Evolutionary conservation across 1,139 yeast genomes (phyloP).

Genomic region (Scheffersomyces segobiensis): DNA sequence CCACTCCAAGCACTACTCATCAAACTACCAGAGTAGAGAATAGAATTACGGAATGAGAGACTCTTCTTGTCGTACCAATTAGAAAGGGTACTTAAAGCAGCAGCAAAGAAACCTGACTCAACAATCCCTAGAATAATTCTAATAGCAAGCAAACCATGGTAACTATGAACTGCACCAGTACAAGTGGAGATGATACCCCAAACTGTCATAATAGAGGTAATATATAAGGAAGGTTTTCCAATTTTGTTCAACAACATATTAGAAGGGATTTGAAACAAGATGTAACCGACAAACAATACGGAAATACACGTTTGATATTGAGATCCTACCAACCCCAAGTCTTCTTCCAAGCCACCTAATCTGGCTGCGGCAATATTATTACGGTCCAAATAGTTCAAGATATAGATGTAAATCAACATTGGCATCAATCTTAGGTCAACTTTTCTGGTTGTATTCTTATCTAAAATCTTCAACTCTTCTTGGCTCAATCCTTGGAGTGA

Average conservation of each 20-base stretch:
- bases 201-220: slow-evolving; percentile 48
- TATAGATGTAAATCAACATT: slow-evolving; percentile 51
- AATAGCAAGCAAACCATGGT: slow-evolving; percentile 45
- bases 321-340: slow-evolving; percentile 46
- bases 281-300: slow-evolving; percentile 61
- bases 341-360: slow-evolving; percentile 56
- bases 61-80: slow-evolving; percentile 52
- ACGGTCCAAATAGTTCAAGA: slow-evolving; percentile 58
- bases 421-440: slow-evolving; percentile 58
- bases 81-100: slow-evolving; percentile 48
- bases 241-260: slow-evolving; percentile 49
- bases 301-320: slow-evolving; percentile 59
- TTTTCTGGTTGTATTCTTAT: slow-evolving; percentile 44
- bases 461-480: slow-evolving; percentile 39
- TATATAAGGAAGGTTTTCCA: slow-evolving; percentile 52
- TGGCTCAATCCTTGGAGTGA: slow-evolving; percentile 31
- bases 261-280: slow-evolving; percentile 60
- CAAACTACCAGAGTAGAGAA: slow-evolving; percentile 64
- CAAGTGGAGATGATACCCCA: slow-evolving; percentile 58
- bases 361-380: slow-evolving; percentile 64
- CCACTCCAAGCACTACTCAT: slow-evolving; percentile 85
- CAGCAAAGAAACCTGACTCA: slow-evolving; percentile 62
- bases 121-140: slow-evolving; percentile 55
- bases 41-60: slow-evolving; percentile 54
- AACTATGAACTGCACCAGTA: slow-evolving; percentile 40